Percentiles rank a stretch among this genome's conserved stretches.
These are phyloP conservation scores for Microcera coccophila DNA, from an alignment of 2,329 filamentous ascomycete genomes.

Conservation along the genomic window DNA sequence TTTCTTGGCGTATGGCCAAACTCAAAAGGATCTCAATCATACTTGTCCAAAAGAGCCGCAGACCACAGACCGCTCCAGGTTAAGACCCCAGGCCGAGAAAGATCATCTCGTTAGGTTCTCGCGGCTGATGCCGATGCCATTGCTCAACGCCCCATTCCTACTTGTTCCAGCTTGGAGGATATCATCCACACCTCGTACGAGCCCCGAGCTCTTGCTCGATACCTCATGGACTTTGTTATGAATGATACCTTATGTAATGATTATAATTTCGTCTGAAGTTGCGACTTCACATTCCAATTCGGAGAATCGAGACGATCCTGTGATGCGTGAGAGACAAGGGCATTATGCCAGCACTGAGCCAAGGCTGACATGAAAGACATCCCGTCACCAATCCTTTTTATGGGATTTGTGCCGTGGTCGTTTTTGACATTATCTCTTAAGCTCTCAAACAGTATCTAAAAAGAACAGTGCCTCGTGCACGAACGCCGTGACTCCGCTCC, in stretches of 20 bases:
- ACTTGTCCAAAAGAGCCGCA: slow-evolving; percentile 11
- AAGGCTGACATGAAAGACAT: no score
- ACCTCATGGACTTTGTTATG: neutral
- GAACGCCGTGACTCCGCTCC: neutral
- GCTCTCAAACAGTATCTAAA: no score
- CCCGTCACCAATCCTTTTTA: no score
- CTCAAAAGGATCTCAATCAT: slow-evolving; percentile 27
- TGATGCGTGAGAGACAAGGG: no score
- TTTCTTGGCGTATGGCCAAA: slow-evolving; percentile 28
- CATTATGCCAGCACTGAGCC: no score
- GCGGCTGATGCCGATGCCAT: neutral
- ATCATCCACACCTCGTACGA: neutral
- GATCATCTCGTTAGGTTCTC: neutral
- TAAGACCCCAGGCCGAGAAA: no score
- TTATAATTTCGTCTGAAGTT: no score
- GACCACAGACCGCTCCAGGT: neutral
- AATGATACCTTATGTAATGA: neutral
- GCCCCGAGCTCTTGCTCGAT: no score
- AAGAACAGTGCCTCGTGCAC: neutral
- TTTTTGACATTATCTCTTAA: no score
- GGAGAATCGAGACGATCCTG: no score
- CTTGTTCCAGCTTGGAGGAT: neutral
- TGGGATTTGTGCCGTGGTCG: no score
- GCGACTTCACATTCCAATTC: no score
- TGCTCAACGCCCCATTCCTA: neutral